Conservation (phyloP, 257 asterid genomes). For the Plantago major region DNA sequence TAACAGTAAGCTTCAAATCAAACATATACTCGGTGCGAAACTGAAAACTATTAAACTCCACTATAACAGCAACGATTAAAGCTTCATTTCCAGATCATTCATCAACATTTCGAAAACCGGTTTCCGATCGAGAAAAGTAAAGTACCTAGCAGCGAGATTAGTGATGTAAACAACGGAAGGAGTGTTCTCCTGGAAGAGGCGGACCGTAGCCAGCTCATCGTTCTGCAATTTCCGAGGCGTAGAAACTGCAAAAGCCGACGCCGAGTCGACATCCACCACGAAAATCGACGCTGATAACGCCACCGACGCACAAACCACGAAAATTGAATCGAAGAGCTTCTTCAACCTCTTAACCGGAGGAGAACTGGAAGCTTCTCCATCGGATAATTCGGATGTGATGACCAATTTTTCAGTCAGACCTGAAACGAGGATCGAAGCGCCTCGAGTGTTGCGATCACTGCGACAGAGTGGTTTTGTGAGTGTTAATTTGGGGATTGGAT, state of each 20-base stretch:
- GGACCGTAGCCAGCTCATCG: constrained; percentile 94
- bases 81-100: too few species aligned
- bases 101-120: too few species aligned
- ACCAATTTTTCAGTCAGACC: constrained; percentile 31
- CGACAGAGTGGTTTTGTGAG: constrained; percentile 24
- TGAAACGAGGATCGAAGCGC: constrained; percentile 32
- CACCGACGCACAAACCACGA: constrained; percentile 71
- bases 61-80: too few species aligned
- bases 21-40: too few species aligned
- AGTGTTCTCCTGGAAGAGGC: constrained; percentile 85
- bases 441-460: constrained; percentile 19
- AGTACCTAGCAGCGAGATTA: constrained; percentile 79
- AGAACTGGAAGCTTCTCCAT: constrained; percentile 4
- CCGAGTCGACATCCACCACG: constrained; percentile 58
- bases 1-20: too few species aligned
- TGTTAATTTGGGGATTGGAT: constrained; percentile 32
- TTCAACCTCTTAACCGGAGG: constrained; percentile 26
- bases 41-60: too few species aligned
- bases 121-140: not conserved
- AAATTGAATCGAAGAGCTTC: constrained; percentile 52
- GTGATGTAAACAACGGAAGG: constrained; percentile 95
- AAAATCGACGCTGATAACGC: constrained; percentile 74
- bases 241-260: constrained; percentile 71
- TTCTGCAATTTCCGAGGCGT: constrained; percentile 75
- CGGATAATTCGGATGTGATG: constrained; percentile 29